Evolutionary conservation across 257 asterid genomes (phyloP).

Genomic region (Ehretia macrophylla): DNA sequence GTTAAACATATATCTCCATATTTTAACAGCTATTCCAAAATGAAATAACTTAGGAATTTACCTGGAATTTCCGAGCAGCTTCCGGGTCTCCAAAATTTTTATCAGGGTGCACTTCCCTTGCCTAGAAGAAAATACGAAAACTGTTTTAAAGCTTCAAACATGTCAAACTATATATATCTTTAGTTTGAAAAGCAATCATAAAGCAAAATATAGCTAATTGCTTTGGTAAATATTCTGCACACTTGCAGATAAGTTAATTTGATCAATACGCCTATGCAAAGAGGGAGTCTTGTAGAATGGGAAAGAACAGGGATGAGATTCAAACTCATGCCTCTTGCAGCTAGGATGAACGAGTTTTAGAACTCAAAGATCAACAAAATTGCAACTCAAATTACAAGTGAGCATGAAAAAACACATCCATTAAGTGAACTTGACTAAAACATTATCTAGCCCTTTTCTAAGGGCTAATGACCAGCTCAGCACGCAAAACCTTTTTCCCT

Average conservation of each 20-base stretch:
- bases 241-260: no score
- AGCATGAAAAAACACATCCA: no score
- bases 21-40: neutral
- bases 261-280: no score
- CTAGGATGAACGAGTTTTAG: neutral
- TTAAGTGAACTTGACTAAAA: no score
- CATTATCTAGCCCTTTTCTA: no score
- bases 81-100: conserved; percentile 70
- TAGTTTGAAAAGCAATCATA: neutral
- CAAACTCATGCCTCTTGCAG: neutral
- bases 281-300: neutral
- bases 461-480: no score
- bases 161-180: conserved; percentile 6
- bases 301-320: neutral
- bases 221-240: no score
- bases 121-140: conserved; percentile 33
- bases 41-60: conserved; percentile 8
- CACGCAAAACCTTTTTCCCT: no score
- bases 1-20: neutral
- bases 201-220: no score
- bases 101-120: conserved; percentile 82
- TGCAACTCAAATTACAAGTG: no score
- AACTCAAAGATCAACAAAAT: no score
- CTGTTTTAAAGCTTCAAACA: neutral
- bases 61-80: conserved; percentile 81